Evolutionary conservation across 2,329 filamentous ascomycete genomes (phyloP), one percentile per base, ranked within the genome.

Genomic region (Colletotrichum theobromicola): DNA sequence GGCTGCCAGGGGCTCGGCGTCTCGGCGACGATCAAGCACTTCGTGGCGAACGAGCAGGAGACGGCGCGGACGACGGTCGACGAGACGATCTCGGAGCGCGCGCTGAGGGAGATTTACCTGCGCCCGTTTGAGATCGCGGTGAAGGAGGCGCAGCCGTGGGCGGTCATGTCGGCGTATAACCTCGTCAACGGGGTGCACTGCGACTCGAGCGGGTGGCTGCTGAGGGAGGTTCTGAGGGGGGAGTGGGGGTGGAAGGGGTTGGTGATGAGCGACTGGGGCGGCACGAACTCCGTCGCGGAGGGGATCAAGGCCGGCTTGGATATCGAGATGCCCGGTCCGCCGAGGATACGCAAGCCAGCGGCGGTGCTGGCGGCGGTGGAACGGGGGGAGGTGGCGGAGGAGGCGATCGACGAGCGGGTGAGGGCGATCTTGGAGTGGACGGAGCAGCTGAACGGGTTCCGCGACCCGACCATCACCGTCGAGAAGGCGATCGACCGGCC

Each of bases 161-260:
- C 76, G 12, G 74, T 83, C 28, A 83, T 83, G 82, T 81, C 81
- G 64, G 78, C 79, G 6, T 81, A 82, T 63, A 79, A 79, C 55
- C 74, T 77, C 8, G 65, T 90, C 74, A 89, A 90, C 70, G 82
- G 84, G 26, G 85, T 84, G 1, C 88, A 86, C 75, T 83, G 85
- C 5, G 90, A 88, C 75, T 84, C 89, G 75, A 89, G 87, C 76
- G 83, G 83, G 21, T 79, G 86, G 69, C 76, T 83, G 0, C 79
- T 89, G 3, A 95, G 95, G 78, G 92, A 93, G 1, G 88, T 95
- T 10, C 84, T 95, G 37, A 95, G 95, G 80, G 93, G 94, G 76
- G 93, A 95, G 80, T 85, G 95, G 5, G 93, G 93, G 6, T 95
- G 95, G 80, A 92, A 95, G 82, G 94, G 94, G 0, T 95, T 93